A percentile compares a stretch with the other conserved stretches of the same genome.
phyloP scores from a whole-genome alignment of 345 rosid species.

The Arabidopsis thaliana region DNA sequence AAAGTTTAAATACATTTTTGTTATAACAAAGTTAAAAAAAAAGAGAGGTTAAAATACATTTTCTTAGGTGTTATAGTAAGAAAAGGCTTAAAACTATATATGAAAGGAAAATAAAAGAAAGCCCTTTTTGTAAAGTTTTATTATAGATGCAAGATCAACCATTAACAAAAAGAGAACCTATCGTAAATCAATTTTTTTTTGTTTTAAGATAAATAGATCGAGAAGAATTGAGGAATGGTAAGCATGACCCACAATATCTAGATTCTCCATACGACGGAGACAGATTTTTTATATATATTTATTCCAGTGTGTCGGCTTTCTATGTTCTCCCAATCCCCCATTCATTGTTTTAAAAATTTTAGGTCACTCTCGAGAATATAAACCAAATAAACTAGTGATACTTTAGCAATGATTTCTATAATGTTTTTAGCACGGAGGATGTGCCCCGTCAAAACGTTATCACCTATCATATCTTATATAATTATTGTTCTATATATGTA shows the following conservation, averaged over 20 bases:
- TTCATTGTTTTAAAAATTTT: not conserved
- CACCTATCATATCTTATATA: not conserved
- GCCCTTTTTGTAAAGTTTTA: too few species aligned
- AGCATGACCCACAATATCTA: conserved; percentile 34
- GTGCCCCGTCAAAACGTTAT: conserved; percentile 7
- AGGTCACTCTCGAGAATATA: conserved; percentile 37
- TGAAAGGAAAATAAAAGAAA: too few species aligned
- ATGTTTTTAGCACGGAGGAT: conserved; percentile 8
- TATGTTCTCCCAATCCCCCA: conserved; percentile 41
- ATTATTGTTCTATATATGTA: not conserved
- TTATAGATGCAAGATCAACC: not conserved
- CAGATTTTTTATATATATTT: conserved; percentile 1
- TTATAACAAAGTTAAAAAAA: too few species aligned
- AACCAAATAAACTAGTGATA: conserved; percentile 32
- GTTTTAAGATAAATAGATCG: not conserved
- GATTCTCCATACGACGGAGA: conserved; percentile 38
- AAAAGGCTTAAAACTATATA: not conserved
- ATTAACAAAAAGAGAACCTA: not conserved
- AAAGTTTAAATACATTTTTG: not conserved
- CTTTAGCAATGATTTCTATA: conserved; percentile 19
- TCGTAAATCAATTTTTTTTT: conserved; percentile 16
- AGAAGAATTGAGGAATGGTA: conserved; percentile 34
- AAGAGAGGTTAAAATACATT: not conserved
- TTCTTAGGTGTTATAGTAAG: not conserved
- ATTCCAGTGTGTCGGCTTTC: conserved; percentile 24